Conservation (phyloP, 192 early-diverging fungal genomes). For the Backusella psychrophila region DNA sequence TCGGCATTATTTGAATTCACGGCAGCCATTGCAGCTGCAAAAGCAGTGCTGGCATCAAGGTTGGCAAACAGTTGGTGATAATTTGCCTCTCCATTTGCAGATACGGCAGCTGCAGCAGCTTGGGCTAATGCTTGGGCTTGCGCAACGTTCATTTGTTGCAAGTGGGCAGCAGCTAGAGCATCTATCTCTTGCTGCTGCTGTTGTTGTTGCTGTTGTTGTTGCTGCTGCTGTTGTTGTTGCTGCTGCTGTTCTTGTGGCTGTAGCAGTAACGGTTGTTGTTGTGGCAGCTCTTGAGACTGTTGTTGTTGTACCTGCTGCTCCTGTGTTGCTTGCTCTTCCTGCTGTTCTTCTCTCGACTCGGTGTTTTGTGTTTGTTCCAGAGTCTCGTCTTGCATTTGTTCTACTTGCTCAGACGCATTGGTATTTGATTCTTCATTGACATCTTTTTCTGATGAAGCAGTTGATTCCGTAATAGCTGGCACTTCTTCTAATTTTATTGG, state of each 20-base stretch:
- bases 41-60: constrained; percentile 3
- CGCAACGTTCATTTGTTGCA: constrained; percentile 27
- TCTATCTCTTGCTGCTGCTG: constrained; percentile 10
- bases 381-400: neutral
- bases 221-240: constrained; percentile 13
- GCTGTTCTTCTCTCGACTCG: neutral
- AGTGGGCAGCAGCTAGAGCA: constrained; percentile 1
- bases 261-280: neutral
- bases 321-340: neutral
- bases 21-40: neutral
- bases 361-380: neutral
- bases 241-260: neutral
- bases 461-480: neutral
- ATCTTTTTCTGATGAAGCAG: neutral
- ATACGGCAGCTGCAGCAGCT: constrained; percentile 25
- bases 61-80: constrained; percentile 19
- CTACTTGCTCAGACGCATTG: neutral
- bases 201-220: neutral
- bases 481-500: neutral
- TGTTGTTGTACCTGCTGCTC: neutral
- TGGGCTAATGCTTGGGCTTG: constrained; percentile 28
- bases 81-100: constrained; percentile 9
- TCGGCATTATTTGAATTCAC: neutral
- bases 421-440: neutral
- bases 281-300: neutral